Evolutionary conservation across 2,329 filamentous ascomycete genomes (phyloP), one percentile per base, ranked within the genome.

Genomic region (Bertia moriformis): DNA sequence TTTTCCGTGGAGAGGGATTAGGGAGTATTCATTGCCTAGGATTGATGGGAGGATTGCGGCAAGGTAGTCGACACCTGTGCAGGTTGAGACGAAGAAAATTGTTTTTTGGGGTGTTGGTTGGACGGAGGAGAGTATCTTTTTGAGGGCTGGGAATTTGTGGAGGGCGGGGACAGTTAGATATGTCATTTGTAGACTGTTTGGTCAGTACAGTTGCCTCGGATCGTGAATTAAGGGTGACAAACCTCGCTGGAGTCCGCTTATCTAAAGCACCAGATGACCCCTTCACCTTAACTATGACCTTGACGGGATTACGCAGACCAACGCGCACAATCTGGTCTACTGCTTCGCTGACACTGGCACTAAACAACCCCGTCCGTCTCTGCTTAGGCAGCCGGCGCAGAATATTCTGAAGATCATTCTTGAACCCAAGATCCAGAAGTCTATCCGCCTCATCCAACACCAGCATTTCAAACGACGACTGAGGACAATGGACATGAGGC

Each of bases 371-470:
- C 0, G 80, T 84, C 37, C 80, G 65, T 37, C 80, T 64, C 51
- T 85, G 80, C 50, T 84, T 85, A 0, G 80, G 80, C 7, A 85
- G 58, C 4, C 73, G 63, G 2, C 68, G 66, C 18, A 84, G 57
- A 29, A 83, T 83, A 44, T 69, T 78, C 43, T 79, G 77, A 22
- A 85, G 54, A 45, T 81, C 77, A 38, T 81, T 75, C 50, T 82
- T 80, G 55, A 85, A 84, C n/a, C 81, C 80, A n/a, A 83, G 61
- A 57, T 84, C 80, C 12, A 85, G 58, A 15, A 85, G 57, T 45
- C 80, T 64, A 56, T 85, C 80, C 17, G 79, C 80, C 57, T 85
- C 80, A 45, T 85, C 80, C 15, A 85, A 59, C 1, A 85, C 76
- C 14, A 85, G 65, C 29, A 78, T 69, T 52, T 84, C 79, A 45